These are phyloP conservation scores for Thalassiosira hispida DNA, from an alignment of 352 stramenopile species.

Conservation along the genomic window DNA sequence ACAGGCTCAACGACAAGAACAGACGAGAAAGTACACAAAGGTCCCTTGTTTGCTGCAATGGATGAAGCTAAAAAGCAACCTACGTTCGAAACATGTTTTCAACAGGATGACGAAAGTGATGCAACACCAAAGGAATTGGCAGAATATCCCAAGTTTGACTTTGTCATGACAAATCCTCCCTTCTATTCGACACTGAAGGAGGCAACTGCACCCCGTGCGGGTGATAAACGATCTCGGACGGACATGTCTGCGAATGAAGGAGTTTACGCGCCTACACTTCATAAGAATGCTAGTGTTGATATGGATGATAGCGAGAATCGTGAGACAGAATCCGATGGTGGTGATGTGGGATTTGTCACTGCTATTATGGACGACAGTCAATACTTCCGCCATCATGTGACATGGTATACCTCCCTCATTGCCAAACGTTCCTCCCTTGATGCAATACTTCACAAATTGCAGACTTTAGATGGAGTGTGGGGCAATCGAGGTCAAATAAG, in stretches of 20 bases:
- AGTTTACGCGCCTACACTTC: conserved; percentile 47
- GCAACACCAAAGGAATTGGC: neutral
- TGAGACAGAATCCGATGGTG: conserved; percentile 34
- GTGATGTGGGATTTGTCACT: conserved; percentile 93
- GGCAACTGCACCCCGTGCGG: conserved; percentile 46
- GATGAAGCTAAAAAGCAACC: conserved; percentile 17
- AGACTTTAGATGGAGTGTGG: conserved; percentile 86
- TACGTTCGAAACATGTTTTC: conserved; percentile 12
- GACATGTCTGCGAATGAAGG: conserved; percentile 73
- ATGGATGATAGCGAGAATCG: conserved; percentile 1
- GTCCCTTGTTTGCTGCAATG: conserved; percentile 50
- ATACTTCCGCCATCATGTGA: conserved; percentile 81
- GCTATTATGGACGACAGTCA: conserved; percentile 93
- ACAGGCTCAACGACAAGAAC: neutral
- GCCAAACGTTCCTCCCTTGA: conserved; percentile 91
- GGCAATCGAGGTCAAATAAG: conserved; percentile 85
- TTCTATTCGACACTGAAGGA: conserved; percentile 88
- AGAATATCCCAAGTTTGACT: conserved; percentile 82
- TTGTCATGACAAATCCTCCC: conserved; percentile 96
- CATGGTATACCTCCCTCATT: conserved; percentile 95
- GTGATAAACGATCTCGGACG: conserved; percentile 70
- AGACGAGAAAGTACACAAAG: neutral
- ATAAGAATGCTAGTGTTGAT: neutral
- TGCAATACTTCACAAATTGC: conserved; percentile 84
- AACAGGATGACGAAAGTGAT: conserved; percentile 36